Base-by-base conservation (phyloP, 257 asterid species). In the Jasminum sambac region DNA sequence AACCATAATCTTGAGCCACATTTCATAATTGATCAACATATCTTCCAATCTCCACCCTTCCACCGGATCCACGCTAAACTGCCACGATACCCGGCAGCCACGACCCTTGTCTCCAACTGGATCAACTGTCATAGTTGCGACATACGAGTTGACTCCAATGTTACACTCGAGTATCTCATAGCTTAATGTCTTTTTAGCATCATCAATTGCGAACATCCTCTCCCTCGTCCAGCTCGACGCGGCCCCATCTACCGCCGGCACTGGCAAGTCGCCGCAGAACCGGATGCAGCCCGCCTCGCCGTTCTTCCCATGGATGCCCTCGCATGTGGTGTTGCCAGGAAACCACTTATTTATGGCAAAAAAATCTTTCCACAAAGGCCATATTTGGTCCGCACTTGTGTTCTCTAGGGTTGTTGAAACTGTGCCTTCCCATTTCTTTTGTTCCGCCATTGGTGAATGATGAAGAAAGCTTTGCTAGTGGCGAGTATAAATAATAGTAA, bases 261-360 rank as follows among this genome's bases (percentile, higher is more conserved):
- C 74, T 8, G 86, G 83, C 21, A 64, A 85, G 1, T 92, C 97
- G 9, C 85, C 72, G 39, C 91, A 87, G 67, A 80, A 82, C 23
- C 96, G 93, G 55, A 89, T 63, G 80, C 93, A 89, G 1, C 95
- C 91, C 3, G 82, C 70, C 76, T 83, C 83, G 1, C 95, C 96
- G 59, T 89, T 91, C 71, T 41, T 52, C 0, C 95, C 96, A 0
- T 80, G 77, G 79, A 89, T 73, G 21, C 93, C 96, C 6, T 79
- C 70, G 50, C 88, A 79, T 50, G 72, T 72, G n/a, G 91, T 36
- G 21, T 87, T 92, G 77, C 86, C 83, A 26, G 90, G 86, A 50
- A 89, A 91, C 86, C 92, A 91, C 74, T 84, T 83, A 76, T 79
- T 65, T 0, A 91, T 75, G 43, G 95, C 89, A 42, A 84, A 91